These are phyloP conservation scores for Daldinia concentrica DNA, from an alignment of 495 filamentous ascomycete species.

Conservation along the genomic window DNA sequence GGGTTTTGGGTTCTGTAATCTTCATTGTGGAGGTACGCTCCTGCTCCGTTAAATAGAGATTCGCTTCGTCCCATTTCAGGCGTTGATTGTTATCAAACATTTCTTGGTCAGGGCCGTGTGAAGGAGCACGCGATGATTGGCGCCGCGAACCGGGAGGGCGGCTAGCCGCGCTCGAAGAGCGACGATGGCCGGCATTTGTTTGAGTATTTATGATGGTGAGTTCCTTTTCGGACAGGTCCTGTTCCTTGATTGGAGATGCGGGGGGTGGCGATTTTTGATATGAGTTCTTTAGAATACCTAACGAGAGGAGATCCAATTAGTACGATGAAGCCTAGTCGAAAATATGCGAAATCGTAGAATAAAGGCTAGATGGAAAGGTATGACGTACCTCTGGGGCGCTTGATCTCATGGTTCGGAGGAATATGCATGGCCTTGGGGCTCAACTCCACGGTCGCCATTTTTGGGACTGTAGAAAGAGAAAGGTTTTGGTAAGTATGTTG, in stretches of 20 bases:
- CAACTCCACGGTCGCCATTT: slow-evolving; percentile 53
- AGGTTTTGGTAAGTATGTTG: neutral
- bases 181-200: slow-evolving; percentile 89
- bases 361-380: slow-evolving; percentile 12
- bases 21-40: slow-evolving; percentile 97
- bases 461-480: slow-evolving; percentile 13
- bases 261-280: slow-evolving; percentile 66
- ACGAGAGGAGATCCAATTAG: slow-evolving; percentile 19
- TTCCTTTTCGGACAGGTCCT: slow-evolving; percentile 75
- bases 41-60: slow-evolving; percentile 94
- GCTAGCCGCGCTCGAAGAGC: slow-evolving; percentile 75
- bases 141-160: slow-evolving; percentile 71
- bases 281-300: slow-evolving; percentile 96
- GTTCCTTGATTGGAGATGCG: slow-evolving; percentile 53
- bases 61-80: slow-evolving; percentile 97
- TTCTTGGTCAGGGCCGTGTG: slow-evolving; percentile 53
- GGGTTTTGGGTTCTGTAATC: slow-evolving; percentile 97
- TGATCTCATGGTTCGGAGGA: slow-evolving; percentile 57
- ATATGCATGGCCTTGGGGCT: slow-evolving; percentile 49
- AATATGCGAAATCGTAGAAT: slow-evolving; percentile 3
- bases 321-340: neutral
- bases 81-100: slow-evolving; percentile 65
- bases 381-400: slow-evolving; percentile 79
- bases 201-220: slow-evolving; percentile 92
- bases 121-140: slow-evolving; percentile 64